Evolutionary conservation across 129 eudicot species (phyloP).

Genomic region (Sambucus nigra): DNA sequence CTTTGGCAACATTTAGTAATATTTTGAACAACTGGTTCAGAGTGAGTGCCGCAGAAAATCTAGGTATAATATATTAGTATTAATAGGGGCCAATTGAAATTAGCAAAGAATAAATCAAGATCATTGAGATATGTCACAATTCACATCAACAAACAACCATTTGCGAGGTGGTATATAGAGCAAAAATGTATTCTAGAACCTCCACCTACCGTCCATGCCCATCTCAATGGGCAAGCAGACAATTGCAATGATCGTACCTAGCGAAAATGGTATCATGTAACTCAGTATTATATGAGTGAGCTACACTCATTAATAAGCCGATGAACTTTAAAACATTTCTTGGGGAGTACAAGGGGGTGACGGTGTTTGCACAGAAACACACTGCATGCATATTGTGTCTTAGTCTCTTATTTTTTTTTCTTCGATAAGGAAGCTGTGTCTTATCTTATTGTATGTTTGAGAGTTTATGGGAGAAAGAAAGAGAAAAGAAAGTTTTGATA

Average conservation of each 20-base stretch:
- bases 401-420: too few relatives aligned
- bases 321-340: neutral
- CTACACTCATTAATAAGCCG: slow-evolving; percentile 1
- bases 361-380: too few relatives aligned
- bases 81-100: too few relatives aligned
- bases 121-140: neutral
- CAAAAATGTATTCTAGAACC: neutral
- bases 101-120: neutral
- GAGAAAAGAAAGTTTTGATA: too few relatives aligned
- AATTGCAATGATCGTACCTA: neutral
- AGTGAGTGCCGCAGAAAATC: too few relatives aligned
- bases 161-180: neutral
- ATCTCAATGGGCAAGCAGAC: slow-evolving; percentile 3
- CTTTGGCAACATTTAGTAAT: too few relatives aligned
- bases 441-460: too few relatives aligned
- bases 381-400: too few relatives aligned
- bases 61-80: too few relatives aligned
- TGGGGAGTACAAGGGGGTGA: neutral
- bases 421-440: too few relatives aligned
- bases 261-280: neutral
- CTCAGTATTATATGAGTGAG: neutral
- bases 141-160: slow-evolving; percentile 7
- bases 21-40: too few relatives aligned
- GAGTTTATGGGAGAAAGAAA: too few relatives aligned
- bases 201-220: neutral